Percentiles rank a stretch among this genome's conserved stretches.
Conservation (phyloP, 768 basidiomycete genomes). For the Myochromella boudieri region DNA sequence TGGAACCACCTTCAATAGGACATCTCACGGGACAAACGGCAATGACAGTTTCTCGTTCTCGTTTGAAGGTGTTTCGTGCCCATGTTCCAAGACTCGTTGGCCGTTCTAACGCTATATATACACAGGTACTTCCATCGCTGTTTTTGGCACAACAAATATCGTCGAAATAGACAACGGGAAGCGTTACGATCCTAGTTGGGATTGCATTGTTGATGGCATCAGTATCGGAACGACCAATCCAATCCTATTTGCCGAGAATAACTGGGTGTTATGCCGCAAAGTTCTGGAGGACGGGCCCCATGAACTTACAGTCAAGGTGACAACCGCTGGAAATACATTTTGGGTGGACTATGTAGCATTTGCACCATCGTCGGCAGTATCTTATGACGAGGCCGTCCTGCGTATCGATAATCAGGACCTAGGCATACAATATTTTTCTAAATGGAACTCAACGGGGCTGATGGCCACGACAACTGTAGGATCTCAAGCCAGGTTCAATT, state of each 20-base stretch:
- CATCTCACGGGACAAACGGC: conserved; percentile 27
- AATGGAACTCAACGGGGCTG: not conserved
- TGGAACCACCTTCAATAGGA: conserved; percentile 29
- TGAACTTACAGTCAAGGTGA: conserved; percentile 21
- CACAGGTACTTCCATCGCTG: conserved; percentile 14
- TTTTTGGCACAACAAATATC: conserved; percentile 6
- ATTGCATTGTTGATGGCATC: conserved; percentile 25
- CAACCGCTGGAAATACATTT: conserved; percentile 22
- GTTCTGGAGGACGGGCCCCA: conserved; percentile 20
- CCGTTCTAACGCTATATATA: not conserved
- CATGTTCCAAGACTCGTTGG: not conserved
- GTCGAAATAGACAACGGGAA: conserved; percentile 13
- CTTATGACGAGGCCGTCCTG: conserved; percentile 2
- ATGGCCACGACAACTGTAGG: conserved; percentile 6
- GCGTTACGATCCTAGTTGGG: conserved; percentile 20
- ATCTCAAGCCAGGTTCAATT: conserved; percentile 3
- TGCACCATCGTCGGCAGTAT: conserved; percentile 11
- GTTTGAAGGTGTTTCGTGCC: conserved; percentile 24
- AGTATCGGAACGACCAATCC: conserved; percentile 12
- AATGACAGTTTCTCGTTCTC: conserved; percentile 26
- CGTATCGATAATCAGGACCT: conserved; percentile 8
- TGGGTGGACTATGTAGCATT: conserved; percentile 29
- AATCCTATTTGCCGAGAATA: conserved; percentile 14
- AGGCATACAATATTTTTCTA: not conserved
- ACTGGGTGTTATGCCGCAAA: conserved; percentile 21